Conservation (phyloP, 1,284 basidiomycete species). For the Phellinidium pouzarii region DNA sequence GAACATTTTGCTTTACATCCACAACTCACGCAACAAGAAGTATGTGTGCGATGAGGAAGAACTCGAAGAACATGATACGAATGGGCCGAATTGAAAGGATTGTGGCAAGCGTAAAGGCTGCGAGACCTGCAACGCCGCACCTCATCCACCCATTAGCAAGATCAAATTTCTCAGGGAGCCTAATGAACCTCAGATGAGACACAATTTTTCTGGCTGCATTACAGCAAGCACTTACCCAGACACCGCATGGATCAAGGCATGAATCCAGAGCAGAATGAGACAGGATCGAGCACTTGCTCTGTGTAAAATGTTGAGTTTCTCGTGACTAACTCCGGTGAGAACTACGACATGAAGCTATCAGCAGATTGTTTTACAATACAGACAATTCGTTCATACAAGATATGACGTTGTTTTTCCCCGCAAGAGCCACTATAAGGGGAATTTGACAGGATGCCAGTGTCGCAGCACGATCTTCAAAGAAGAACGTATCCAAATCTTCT, state of each 20-base stretch:
- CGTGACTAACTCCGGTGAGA: slow-evolving; percentile 39
- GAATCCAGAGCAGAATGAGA: slow-evolving; percentile 32
- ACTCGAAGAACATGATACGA: slow-evolving; percentile 37
- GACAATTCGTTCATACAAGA: slow-evolving; percentile 28
- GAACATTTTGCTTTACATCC: neutral
- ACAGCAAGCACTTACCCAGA: slow-evolving; percentile 22
- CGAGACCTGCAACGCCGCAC: slow-evolving; percentile 33
- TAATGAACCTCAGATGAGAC: slow-evolving; percentile 10
- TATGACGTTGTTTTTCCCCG: slow-evolving; percentile 42
- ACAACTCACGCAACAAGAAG: slow-evolving; percentile 31
- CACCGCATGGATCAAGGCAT: slow-evolving; percentile 26
- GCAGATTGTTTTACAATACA: too few relatives aligned
- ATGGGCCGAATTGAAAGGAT: slow-evolving; percentile 35
- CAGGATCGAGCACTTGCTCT: slow-evolving; percentile 31
- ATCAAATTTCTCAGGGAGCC: slow-evolving; percentile 26
- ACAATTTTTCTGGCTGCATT: neutral
- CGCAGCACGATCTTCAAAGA: slow-evolving; percentile 34
- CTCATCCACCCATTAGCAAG: slow-evolving; percentile 30
- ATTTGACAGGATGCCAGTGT: slow-evolving; percentile 37
- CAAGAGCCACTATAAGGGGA: slow-evolving; percentile 38
- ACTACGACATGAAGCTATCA: slow-evolving; percentile 22
- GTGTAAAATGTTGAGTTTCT: slow-evolving; percentile 36
- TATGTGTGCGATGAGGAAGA: slow-evolving; percentile 43
- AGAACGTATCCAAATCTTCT: slow-evolving; percentile 24
- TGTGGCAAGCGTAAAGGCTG: slow-evolving; percentile 34